Percentiles rank a stretch among this genome's conserved stretches.
Evolutionary conservation across 2,329 filamentous ascomycete species (phyloP).

Genomic region (Botrytis cinerea): DNA sequence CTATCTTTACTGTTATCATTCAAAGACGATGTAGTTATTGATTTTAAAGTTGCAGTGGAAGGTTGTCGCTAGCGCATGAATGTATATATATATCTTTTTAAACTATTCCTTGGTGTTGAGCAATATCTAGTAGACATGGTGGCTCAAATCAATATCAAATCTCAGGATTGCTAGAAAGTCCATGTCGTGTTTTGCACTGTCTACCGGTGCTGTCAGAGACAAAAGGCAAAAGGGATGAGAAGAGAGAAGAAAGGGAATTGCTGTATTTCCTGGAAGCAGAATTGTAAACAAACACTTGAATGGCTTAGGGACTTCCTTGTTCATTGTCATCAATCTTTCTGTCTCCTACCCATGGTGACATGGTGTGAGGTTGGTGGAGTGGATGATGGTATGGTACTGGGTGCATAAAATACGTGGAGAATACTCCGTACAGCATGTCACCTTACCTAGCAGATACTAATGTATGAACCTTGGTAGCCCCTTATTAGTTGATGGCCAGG

Average conservation of each 20-base stretch:
- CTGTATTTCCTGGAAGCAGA: background rate
- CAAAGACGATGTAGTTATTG: background rate
- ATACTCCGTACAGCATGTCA: constrained; percentile 1
- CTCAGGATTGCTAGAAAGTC: background rate
- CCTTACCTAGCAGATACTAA: constrained; percentile 9
- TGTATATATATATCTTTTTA: background rate
- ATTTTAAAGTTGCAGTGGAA: background rate
- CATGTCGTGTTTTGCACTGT: background rate
- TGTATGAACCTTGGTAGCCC: constrained; percentile 12
- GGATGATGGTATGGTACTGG: background rate
- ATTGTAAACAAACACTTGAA: background rate
- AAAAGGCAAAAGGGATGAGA: background rate
- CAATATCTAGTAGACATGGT: background rate
- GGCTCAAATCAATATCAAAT: background rate
- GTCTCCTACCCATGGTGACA: background rate
- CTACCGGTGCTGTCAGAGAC: background rate
- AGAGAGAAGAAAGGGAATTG: background rate
- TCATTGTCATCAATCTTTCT: background rate
- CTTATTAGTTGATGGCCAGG: constrained; percentile 10
- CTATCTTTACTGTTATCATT: background rate
- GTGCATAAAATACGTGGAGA: constrained; percentile 13
- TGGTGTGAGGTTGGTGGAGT: constrained; percentile 1
- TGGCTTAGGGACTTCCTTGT: background rate
- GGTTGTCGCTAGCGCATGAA: background rate
- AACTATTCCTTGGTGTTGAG: background rate